Evolutionary conservation across 2,329 filamentous ascomycete species (phyloP).

Genomic region (Pseudocercospora eumusae): DNA sequence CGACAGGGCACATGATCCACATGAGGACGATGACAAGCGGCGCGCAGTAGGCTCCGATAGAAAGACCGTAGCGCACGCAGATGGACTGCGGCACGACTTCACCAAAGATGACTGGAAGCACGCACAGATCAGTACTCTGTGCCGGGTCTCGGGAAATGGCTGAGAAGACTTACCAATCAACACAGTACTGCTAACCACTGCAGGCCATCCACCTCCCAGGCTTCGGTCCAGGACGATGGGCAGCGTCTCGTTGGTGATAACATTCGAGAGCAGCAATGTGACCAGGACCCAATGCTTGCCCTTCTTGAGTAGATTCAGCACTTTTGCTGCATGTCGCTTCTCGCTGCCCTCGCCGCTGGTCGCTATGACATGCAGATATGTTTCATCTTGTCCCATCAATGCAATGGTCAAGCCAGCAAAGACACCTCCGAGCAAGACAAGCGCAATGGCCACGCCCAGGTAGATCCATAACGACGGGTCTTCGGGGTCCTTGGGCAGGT

Average conservation of each 20-base stretch:
- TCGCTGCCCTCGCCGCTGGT: conserved; percentile 83
- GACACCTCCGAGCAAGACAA: conserved; percentile 85
- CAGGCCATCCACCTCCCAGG: conserved; percentile 90
- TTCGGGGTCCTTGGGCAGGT: conserved; percentile 34
- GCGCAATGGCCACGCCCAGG: conserved; percentile 70
- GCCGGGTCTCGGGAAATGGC: not conserved
- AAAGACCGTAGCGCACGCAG: conserved; percentile 92
- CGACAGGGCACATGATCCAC: conserved; percentile 86
- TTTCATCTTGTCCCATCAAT: conserved; percentile 83
- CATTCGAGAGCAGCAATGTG: conserved; percentile 88
- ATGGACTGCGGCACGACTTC: conserved; percentile 95
- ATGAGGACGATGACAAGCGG: conserved; percentile 84
- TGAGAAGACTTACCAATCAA: conserved; percentile 71
- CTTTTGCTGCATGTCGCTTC: conserved; percentile 78
- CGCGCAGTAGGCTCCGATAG: conserved; percentile 91
- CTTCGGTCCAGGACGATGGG: conserved; percentile 94
- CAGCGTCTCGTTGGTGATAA: conserved; percentile 95
- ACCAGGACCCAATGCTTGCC: conserved; percentile 99
- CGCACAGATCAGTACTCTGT: conserved; percentile 21
- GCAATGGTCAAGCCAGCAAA: conserved; percentile 94
- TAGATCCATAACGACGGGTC: conserved; percentile 78
- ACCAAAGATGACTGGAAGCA: conserved; percentile 81
- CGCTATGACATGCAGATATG: conserved; percentile 93
- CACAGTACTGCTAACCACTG: conserved; percentile 88
- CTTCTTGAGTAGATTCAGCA: conserved; percentile 75